These are phyloP conservation scores for Chrysopogon serrulatus DNA, from an alignment of 176 grass and related monocot species.

Conservation along the genomic window DNA sequence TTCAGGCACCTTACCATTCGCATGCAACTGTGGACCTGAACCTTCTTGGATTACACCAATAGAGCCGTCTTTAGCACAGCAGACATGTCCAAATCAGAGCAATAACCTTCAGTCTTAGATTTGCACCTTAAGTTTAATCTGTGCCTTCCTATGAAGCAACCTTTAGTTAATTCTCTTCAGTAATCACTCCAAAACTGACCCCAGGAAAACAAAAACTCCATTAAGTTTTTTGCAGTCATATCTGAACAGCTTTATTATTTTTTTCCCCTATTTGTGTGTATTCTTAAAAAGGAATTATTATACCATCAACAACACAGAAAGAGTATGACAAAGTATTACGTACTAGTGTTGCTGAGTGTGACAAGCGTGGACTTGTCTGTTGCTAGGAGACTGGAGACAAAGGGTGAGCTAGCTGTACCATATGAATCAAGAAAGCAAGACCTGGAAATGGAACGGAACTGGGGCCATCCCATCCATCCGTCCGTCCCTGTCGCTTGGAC, in stretches of 20 bases:
- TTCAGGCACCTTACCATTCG: constrained; percentile 14
- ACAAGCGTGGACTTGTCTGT: constrained; percentile 12
- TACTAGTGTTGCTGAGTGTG: background rate
- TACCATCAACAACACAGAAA: background rate
- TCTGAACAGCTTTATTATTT: background rate
- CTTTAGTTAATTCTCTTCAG: background rate
- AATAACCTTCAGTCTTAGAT: background rate
- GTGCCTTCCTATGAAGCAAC: constrained; percentile 28
- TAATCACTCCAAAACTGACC: background rate
- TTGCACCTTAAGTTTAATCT: background rate
- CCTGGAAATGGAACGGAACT: background rate
- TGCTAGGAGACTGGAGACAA: constrained; percentile 37
- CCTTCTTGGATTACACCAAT: background rate
- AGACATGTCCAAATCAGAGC: background rate
- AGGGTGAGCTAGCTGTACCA: background rate
- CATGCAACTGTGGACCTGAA: background rate
- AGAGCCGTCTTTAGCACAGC: background rate
- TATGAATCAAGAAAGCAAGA: constrained; percentile 21
- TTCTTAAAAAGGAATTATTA: background rate
- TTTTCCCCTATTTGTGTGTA: no score
- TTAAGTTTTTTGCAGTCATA: background rate
- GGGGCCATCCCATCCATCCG: background rate
- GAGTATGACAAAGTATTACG: background rate
- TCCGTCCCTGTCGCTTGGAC: constrained; percentile 17
- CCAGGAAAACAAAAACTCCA: background rate